Conservation (phyloP, 345 rosid genomes). For the Eucalyptus pauciflora region DNA sequence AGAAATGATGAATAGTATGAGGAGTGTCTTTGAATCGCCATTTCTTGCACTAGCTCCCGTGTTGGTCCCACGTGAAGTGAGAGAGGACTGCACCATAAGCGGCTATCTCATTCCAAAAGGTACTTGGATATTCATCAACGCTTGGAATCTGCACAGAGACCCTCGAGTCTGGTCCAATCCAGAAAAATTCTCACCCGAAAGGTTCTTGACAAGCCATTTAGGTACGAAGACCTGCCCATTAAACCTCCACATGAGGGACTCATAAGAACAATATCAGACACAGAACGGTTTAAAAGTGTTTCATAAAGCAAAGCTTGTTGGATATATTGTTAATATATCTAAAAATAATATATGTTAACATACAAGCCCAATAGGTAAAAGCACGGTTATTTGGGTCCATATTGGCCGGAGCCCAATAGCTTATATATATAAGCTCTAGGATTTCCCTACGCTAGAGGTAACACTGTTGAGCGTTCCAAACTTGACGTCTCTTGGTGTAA, state of each 20-base stretch:
- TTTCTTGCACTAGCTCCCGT: constrained; percentile 1
- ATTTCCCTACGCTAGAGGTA: no score
- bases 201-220: constrained; percentile 1
- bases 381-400: no score
- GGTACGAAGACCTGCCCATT: not conserved
- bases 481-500: no score
- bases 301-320: not conserved
- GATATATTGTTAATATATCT: no score
- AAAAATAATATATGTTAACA: no score
- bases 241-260: not conserved
- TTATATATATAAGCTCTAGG: no score
- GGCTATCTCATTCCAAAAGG: constrained; percentile 13
- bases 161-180: constrained; percentile 22
- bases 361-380: no score
- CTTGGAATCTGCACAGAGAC: constrained; percentile 30
- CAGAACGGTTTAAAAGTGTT: not conserved
- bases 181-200: constrained; percentile 1
- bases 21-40: not conserved
- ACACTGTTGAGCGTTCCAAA: no score
- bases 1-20: not conserved
- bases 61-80: constrained; percentile 17
- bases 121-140: constrained; percentile 6
- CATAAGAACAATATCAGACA: not conserved
- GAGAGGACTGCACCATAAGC: constrained; percentile 8
- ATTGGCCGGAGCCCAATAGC: no score